Evolutionary conservation across 495 filamentous ascomycete species (phyloP).

Genomic region (Hypomontagnella monticulosa): DNA sequence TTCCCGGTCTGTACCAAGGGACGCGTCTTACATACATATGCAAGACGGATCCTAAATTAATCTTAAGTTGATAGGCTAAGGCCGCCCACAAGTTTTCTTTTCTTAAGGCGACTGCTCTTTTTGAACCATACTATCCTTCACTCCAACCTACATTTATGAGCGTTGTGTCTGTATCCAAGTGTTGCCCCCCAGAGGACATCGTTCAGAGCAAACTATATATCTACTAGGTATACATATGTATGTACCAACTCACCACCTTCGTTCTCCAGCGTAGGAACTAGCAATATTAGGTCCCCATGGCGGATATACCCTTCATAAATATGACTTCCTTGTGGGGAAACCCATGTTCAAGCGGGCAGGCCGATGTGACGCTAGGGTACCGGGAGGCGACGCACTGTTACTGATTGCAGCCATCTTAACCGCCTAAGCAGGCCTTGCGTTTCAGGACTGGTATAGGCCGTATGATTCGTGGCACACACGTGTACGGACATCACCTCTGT

Average conservation of each 20-base stretch:
- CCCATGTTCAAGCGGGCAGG: slow-evolving; percentile 25
- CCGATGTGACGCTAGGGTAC: slow-evolving; percentile 27
- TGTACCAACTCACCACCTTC: no score
- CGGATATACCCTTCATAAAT: no score
- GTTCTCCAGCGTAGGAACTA: no score
- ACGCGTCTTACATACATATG: slow-evolving; percentile 2
- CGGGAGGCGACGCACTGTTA: slow-evolving; percentile 11
- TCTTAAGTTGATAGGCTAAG: background rate
- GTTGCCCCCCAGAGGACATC: no score
- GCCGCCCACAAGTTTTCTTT: background rate
- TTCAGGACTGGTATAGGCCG: slow-evolving; percentile 16
- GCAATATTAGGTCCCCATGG: no score
- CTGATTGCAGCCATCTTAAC: slow-evolving; percentile 16
- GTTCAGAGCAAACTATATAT: no score
- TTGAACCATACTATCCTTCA: no score
- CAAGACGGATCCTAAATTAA: slow-evolving; percentile 21
- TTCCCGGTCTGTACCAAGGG: background rate
- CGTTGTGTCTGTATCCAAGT: no score
- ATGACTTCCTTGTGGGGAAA: slow-evolving; percentile 7
- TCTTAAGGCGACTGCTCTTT: background rate
- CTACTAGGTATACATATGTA: no score
- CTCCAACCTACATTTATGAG: no score
- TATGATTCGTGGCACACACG: slow-evolving; percentile 7
- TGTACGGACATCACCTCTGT: background rate
- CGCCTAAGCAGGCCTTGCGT: slow-evolving; percentile 15